Evolutionary conservation across 768 basidiomycete species (phyloP).

Genomic region (Gyrodon lividus): DNA sequence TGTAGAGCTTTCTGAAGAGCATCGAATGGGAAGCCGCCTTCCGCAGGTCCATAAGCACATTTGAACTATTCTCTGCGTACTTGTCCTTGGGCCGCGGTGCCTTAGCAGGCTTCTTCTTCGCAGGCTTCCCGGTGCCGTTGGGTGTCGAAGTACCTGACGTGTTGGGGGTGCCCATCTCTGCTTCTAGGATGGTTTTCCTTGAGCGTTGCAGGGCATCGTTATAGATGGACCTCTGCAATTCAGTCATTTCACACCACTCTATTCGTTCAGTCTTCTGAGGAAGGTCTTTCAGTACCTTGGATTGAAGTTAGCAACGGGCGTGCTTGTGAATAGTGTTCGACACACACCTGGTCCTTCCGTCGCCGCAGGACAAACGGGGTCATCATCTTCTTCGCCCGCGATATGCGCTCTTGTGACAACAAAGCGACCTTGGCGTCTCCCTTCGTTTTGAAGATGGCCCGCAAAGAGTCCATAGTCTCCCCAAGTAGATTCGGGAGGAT

Average conservation of each 20-base stretch:
- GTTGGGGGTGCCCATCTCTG: constrained; percentile 22
- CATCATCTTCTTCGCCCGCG: constrained; percentile 98
- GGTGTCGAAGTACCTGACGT: constrained; percentile 34
- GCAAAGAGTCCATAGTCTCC: constrained; percentile 71
- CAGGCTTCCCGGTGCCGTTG: constrained; percentile 23
- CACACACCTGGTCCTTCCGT: constrained; percentile 83
- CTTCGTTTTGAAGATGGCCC: constrained; percentile 96
- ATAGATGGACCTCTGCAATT: constrained; percentile 80
- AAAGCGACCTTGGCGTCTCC: constrained; percentile 88
- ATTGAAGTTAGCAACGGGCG: not conserved
- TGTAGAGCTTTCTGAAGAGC: constrained; percentile 86
- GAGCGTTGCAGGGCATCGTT: constrained; percentile 82
- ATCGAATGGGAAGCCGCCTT: constrained; percentile 97
- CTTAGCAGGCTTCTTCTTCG: constrained; percentile 32
- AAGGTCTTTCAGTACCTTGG: constrained; percentile 85
- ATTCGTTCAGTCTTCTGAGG: constrained; percentile 92
- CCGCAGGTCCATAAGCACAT: constrained; percentile 95
- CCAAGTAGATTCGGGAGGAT: constrained; percentile 91
- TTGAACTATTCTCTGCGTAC: constrained; percentile 80
- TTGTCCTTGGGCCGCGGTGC: constrained; percentile 57
- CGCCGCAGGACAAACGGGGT: constrained; percentile 97
- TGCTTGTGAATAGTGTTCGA: not conserved
- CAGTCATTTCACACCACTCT: constrained; percentile 93
- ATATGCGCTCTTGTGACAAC: constrained; percentile 90
- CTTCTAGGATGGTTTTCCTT: constrained; percentile 71